These are phyloP conservation scores for Neofusicoccum cordaticola DNA, from an alignment of 2,329 filamentous ascomycete genomes.

Conservation along the genomic window DNA sequence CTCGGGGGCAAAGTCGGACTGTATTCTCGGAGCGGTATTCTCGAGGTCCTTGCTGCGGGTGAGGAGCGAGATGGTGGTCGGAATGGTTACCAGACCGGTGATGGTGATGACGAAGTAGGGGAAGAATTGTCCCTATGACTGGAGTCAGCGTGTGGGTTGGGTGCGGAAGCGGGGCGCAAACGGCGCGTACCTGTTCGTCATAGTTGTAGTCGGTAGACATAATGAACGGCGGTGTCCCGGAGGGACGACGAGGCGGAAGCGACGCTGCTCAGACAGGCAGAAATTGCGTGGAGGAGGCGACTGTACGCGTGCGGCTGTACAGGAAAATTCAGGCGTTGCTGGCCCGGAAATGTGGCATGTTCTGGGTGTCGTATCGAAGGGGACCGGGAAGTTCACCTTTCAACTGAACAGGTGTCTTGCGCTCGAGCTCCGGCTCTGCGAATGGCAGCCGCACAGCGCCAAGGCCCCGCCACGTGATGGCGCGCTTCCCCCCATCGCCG, in stretches of 20 bases:
- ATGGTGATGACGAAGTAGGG: conserved; percentile 97
- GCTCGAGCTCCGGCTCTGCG: conserved; percentile 7
- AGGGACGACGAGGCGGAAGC: conserved; percentile 10
- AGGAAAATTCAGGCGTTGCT: background rate
- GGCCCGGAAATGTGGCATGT: conserved; percentile 3
- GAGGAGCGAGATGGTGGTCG: conserved; percentile 84
- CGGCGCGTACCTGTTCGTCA: conserved; percentile 75
- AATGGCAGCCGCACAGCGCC: background rate
- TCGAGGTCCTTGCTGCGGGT: conserved; percentile 76
- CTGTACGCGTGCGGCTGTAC: background rate
- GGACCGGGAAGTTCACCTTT: conserved; percentile 3
- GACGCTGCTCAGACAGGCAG: background rate
- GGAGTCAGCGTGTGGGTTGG: conserved; percentile 20
- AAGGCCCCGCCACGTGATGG: conserved; percentile 10
- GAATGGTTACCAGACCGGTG: conserved; percentile 80
- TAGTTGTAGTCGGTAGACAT: conserved; percentile 98
- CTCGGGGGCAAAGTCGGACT: conserved; percentile 75
- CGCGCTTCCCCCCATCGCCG: background rate
- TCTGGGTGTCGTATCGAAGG: background rate
- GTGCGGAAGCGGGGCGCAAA: background rate
- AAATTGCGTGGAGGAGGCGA: background rate
- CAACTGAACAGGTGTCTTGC: conserved; percentile 18
- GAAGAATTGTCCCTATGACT: conserved; percentile 82
- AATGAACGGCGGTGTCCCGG: conserved; percentile 37
- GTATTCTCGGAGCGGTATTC: conserved; percentile 77